phyloP scores from a whole-genome alignment of 148 eudicot genomes.

The Polygonum aviculare region DNA sequence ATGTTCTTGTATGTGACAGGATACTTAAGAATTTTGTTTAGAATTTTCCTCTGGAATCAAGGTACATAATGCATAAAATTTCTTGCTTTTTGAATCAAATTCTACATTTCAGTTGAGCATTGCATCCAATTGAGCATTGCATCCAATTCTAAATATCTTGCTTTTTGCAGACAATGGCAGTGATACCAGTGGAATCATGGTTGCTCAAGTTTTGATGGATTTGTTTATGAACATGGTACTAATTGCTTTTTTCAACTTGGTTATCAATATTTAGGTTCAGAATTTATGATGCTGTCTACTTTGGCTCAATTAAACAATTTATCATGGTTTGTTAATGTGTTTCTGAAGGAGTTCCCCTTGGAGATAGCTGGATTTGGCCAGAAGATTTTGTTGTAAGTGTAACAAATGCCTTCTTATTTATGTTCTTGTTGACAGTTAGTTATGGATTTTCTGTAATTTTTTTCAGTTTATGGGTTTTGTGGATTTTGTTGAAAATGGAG shows the following conservation, averaged over 20 bases:
- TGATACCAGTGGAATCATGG: conserved; percentile 60
- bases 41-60: conserved; percentile 47
- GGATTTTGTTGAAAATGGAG: conserved; percentile 20
- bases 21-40: conserved; percentile 30
- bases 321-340: neutral
- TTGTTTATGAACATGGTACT: conserved; percentile 61
- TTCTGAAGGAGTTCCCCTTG: conserved; percentile 68
- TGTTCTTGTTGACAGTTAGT: neutral
- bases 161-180: conserved; percentile 60
- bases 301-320: neutral
- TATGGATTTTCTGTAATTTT: neutral
- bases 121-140: too few relatives aligned
- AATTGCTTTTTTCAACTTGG: neutral
- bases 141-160: neutral
- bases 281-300: neutral
- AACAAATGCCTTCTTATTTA: neutral
- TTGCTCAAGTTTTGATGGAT: conserved; percentile 78
- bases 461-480: neutral
- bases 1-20: conserved; percentile 18
- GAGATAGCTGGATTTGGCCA: conserved; percentile 88
- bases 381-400: conserved; percentile 71
- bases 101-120: neutral
- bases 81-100: neutral
- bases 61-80: neutral
- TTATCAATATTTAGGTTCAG: neutral